A percentile compares a stretch with the other conserved stretches of the same genome.
Evolutionary conservation across 2,329 filamentous ascomycete genomes (phyloP).

Genomic region (Drechslerella coelobrocha): DNA sequence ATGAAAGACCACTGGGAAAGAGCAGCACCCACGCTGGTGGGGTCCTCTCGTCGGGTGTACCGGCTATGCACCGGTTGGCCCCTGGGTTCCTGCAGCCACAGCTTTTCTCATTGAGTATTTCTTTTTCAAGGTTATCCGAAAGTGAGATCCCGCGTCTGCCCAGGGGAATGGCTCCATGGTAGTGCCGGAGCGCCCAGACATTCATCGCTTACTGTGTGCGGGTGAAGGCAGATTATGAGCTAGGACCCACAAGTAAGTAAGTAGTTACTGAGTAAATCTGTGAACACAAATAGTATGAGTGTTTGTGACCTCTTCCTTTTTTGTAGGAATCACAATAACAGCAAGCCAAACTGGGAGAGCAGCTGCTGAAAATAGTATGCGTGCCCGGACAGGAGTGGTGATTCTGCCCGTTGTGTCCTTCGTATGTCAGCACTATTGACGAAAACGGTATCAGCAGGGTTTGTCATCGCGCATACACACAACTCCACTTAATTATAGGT

Average conservation of each 20-base stretch:
- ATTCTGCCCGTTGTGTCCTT: conserved; percentile 41
- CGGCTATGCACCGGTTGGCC: conserved; percentile 40
- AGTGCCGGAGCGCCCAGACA: not conserved
- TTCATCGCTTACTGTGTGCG: conserved; percentile 39
- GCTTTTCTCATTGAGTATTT: conserved; percentile 7
- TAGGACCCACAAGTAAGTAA: conserved; percentile 20
- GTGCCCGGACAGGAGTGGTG: conserved; percentile 21
- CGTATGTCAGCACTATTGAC: conserved; percentile 50
- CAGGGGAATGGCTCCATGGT: not conserved
- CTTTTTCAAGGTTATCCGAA: not conserved
- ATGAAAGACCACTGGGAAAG: conserved; percentile 2
- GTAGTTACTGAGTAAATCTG: not conserved
- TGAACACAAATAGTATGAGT: conserved; percentile 48
- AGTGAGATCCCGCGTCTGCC: conserved; percentile 6
- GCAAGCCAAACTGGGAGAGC: conserved; percentile 23
- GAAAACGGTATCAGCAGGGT: conserved; percentile 46
- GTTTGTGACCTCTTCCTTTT: conserved; percentile 26
- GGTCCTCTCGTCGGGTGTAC: conserved; percentile 35
- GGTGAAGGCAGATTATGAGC: conserved; percentile 14
- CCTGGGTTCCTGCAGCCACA: conserved; percentile 44
- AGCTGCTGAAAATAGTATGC: conserved; percentile 49
- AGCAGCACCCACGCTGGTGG: conserved; percentile 22
- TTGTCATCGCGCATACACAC: conserved; percentile 45
- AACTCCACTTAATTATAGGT: conserved; percentile 49
- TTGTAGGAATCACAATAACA: conserved; percentile 24